These are phyloP conservation scores for Botrytis galanthina DNA, from an alignment of 2,329 filamentous ascomycete genomes.

Conservation along the genomic window DNA sequence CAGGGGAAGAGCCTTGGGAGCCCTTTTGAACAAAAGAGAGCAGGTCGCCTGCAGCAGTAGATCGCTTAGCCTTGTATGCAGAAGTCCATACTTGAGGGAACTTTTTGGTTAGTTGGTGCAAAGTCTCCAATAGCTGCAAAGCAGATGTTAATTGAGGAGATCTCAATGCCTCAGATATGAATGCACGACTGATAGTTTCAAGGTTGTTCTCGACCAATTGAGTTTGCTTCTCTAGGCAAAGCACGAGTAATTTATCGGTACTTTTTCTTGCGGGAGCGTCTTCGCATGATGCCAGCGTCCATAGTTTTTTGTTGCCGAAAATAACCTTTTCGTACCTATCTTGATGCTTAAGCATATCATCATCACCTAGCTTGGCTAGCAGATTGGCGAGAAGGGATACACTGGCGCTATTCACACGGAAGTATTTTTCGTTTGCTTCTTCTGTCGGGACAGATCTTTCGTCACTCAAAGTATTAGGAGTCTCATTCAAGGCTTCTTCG, in stretches of 20 bases:
- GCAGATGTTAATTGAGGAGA: conserved; percentile 72
- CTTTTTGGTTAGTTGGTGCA: conserved; percentile 62
- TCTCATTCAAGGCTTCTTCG: conserved; percentile 76
- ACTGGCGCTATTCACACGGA: conserved; percentile 63
- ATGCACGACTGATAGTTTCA: conserved; percentile 51
- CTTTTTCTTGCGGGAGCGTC: conserved; percentile 53
- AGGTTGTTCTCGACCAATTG: conserved; percentile 51
- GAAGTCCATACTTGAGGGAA: conserved; percentile 74
- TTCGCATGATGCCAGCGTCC: conserved; percentile 64
- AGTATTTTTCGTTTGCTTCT: conserved; percentile 83
- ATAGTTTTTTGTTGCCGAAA: conserved; percentile 58
- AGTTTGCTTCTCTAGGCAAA: conserved; percentile 48
- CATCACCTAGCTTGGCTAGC: conserved; percentile 47
- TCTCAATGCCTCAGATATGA: conserved; percentile 73
- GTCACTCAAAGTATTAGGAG: conserved; percentile 78
- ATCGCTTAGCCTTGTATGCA: conserved; percentile 52
- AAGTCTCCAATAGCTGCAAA: conserved; percentile 63
- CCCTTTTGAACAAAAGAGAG: conserved; percentile 76
- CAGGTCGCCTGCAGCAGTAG: conserved; percentile 56
- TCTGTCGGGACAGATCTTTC: conserved; percentile 80
- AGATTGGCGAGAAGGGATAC: conserved; percentile 55
- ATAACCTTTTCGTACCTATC: conserved; percentile 66
- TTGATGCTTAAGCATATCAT: conserved; percentile 59
- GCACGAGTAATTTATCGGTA: conserved; percentile 51
- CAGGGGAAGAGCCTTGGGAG: conserved; percentile 70